A percentile compares a stretch with the other conserved stretches of the same genome.
Conservation (phyloP, 1,139 yeast genomes). For the Pichia cactophila region DNA sequence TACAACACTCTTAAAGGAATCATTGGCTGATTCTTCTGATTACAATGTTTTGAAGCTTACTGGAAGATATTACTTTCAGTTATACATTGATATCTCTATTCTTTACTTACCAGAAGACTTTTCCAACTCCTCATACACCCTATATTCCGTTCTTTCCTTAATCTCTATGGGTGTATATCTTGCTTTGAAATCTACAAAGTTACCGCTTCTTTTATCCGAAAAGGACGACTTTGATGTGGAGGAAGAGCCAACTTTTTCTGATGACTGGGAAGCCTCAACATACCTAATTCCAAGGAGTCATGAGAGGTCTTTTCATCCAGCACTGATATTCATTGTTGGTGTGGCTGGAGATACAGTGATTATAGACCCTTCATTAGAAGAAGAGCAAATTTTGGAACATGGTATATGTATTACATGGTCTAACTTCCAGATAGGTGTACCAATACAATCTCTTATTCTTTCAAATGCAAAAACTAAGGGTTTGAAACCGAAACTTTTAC, state of each 20-base stretch:
- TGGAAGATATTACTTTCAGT: slow-evolving; percentile 63
- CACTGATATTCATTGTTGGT: slow-evolving; percentile 69
- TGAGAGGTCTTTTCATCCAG: slow-evolving; percentile 45
- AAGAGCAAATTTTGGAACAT: slow-evolving; percentile 79
- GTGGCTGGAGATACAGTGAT: slow-evolving; percentile 62
- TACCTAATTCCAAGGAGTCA: slow-evolving; percentile 34
- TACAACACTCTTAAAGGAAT: slow-evolving; percentile 40
- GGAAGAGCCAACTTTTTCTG: slow-evolving; percentile 87
- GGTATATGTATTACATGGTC: slow-evolving; percentile 71
- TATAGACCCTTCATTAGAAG: slow-evolving; percentile 77
- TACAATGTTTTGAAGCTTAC: slow-evolving; percentile 51
- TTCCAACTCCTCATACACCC: slow-evolving; percentile 51
- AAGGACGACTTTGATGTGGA: slow-evolving; percentile 50
- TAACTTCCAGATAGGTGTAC: slow-evolving; percentile 55
- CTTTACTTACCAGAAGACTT: slow-evolving; percentile 48
- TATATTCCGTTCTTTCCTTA: slow-evolving; percentile 45
- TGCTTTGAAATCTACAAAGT: slow-evolving; percentile 68
- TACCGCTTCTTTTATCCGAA: slow-evolving; percentile 67
- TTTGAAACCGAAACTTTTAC: slow-evolving; percentile 23
- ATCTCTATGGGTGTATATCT: slow-evolving; percentile 72
- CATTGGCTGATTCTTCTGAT: slow-evolving; percentile 45
- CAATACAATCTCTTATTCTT: slow-evolving; percentile 51
- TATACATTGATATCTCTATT: slow-evolving; percentile 72
- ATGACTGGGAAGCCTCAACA: slow-evolving; percentile 65
- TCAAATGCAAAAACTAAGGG: slow-evolving; percentile 30